Conservation (phyloP, 345 rosid genomes). For the Populus ilicifolia region DNA sequence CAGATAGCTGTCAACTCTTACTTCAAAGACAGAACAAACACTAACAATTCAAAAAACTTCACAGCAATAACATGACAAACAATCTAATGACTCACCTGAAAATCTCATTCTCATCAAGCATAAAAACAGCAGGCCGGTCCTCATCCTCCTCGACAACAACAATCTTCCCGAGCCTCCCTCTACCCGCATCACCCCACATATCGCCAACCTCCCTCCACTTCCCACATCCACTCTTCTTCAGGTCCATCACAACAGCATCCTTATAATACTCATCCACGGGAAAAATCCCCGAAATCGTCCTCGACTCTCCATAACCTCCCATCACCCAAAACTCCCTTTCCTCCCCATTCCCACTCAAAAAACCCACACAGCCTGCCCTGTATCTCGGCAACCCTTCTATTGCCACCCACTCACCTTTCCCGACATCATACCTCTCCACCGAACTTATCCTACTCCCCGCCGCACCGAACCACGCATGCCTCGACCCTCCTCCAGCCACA, state of each 20-base stretch:
- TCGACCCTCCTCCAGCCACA: constrained; percentile 87
- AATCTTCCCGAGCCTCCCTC: constrained; percentile 66
- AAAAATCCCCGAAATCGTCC: constrained; percentile 68
- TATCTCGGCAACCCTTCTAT: constrained; percentile 65
- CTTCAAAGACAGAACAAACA: no score
- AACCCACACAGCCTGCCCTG: constrained; percentile 87
- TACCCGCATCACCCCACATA: constrained; percentile 73
- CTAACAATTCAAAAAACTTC: no score
- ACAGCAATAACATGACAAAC: neutral
- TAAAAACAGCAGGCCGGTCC: constrained; percentile 50
- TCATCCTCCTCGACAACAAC: constrained; percentile 48
- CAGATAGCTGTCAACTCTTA: no score
- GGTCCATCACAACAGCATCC: constrained; percentile 75
- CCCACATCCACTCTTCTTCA: constrained; percentile 33
- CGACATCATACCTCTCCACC: constrained; percentile 71
- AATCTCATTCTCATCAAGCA: constrained; percentile 63
- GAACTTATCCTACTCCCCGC: constrained; percentile 81
- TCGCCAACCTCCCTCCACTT: constrained; percentile 74
- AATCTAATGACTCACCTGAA: constrained; percentile 46
- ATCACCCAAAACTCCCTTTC: constrained; percentile 87
- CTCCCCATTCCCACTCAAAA: constrained; percentile 41
- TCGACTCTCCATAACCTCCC: constrained; percentile 90
- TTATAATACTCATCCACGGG: constrained; percentile 78
- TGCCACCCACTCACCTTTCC: constrained; percentile 64
- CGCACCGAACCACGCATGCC: constrained; percentile 75